Conservation (phyloP, 2,329 filamentous ascomycete genomes). For the Cladosporium phlei region DNA sequence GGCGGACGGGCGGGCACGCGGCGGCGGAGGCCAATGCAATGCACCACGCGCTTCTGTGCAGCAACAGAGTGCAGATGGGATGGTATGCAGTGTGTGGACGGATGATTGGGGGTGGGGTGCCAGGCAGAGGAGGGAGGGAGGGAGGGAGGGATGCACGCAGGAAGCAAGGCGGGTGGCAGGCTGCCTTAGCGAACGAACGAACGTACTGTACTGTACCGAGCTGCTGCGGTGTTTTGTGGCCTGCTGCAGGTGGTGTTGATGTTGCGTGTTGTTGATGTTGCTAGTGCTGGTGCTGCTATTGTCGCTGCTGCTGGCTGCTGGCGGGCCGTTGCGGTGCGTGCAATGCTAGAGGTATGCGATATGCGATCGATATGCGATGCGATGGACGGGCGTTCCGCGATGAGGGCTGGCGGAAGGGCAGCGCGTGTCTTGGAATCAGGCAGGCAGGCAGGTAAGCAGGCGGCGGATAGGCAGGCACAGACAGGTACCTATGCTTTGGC, state of each 20-base stretch:
- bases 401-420: background rate
- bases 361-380: too few species aligned
- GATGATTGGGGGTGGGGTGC: too few species aligned
- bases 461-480: background rate
- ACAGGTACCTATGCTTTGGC: too few species aligned
- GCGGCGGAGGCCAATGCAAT: constrained; percentile 1
- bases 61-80: constrained; percentile 3
- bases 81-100: too few species aligned
- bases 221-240: background rate
- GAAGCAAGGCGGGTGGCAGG: constrained; percentile 11
- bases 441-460: background rate
- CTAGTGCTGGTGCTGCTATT: background rate
- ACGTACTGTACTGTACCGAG: too few species aligned
- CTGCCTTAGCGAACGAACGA: constrained; percentile 12
- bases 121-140: too few species aligned
- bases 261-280: background rate
- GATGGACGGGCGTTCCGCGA: too few species aligned
- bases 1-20: constrained; percentile 9
- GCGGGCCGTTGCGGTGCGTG: constrained; percentile 13
- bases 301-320: constrained; percentile 3
- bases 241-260: background rate
- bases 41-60: constrained; percentile 14
- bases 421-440: background rate
- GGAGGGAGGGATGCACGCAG: background rate
- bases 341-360: background rate